Evolutionary conservation across 1,284 basidiomycete species (phyloP).

Genomic region (Tilletia walkeri): DNA sequence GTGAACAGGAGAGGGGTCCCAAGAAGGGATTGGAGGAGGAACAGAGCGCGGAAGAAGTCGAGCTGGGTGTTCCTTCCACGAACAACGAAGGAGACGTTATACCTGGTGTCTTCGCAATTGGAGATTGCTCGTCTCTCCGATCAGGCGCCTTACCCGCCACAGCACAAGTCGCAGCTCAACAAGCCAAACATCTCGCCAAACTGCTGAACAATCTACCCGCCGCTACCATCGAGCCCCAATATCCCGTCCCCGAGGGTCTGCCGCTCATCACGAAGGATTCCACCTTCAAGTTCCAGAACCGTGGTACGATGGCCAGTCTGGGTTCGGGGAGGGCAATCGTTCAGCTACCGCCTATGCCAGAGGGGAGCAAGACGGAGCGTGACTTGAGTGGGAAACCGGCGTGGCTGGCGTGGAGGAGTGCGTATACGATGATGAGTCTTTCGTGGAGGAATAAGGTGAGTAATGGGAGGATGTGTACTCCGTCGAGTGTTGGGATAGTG

Average conservation of each 20-base stretch:
- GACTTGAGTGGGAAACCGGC: slow-evolving; percentile 61
- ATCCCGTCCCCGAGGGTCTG: background rate
- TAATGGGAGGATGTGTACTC: background rate
- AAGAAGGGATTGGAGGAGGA: background rate
- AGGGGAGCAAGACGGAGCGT: slow-evolving; percentile 23
- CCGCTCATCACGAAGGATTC: slow-evolving; percentile 38
- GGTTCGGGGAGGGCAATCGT: slow-evolving; percentile 66
- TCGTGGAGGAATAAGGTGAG: slow-evolving; percentile 68
- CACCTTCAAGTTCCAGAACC: slow-evolving; percentile 69
- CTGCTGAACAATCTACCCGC: slow-evolving; percentile 33
- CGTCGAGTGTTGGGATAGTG: background rate
- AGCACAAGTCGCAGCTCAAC: slow-evolving; percentile 55
- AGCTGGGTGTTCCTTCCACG: background rate
- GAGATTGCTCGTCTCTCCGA: slow-evolving; percentile 70
- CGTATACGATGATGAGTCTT: slow-evolving; percentile 76
- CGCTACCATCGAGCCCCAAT: background rate
- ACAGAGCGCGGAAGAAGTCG: background rate
- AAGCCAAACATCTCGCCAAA: slow-evolving; percentile 45
- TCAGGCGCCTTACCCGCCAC: slow-evolving; percentile 53
- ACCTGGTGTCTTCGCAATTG: slow-evolving; percentile 59
- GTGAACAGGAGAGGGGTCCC: background rate
- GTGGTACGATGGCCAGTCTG: slow-evolving; percentile 75
- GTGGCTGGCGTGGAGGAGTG: slow-evolving; percentile 77
- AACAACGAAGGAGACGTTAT: background rate
- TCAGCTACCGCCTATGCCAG: slow-evolving; percentile 16